A percentile compares a stretch with the other conserved stretches of the same genome.
Conservation (phyloP, 2,329 filamentous ascomycete genomes). For the Pezicula rhizophila region DNA sequence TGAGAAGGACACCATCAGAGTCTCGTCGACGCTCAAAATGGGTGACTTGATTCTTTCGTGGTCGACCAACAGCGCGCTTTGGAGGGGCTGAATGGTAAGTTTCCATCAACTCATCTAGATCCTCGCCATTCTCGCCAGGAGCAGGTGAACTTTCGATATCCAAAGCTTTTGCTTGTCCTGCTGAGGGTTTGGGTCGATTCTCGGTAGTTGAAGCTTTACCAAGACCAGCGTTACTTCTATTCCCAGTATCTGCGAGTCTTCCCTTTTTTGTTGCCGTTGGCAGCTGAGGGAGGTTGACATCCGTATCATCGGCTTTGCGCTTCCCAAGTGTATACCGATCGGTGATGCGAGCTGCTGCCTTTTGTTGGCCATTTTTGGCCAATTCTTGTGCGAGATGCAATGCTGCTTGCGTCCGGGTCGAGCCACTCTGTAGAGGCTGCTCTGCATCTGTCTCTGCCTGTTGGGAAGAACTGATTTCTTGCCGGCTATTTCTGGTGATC, state of each 20-base stretch:
- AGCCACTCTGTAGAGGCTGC: not conserved
- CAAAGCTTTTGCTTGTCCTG: too few relatives aligned
- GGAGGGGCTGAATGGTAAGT: not conserved
- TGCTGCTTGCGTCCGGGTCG: not conserved
- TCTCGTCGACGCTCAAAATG: not conserved
- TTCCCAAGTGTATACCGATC: not conserved
- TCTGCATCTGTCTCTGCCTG: not conserved
- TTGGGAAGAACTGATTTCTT: too few relatives aligned
- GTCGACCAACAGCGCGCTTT: not conserved
- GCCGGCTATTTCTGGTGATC: too few relatives aligned
- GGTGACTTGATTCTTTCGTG: not conserved
- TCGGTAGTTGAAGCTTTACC: too few relatives aligned
- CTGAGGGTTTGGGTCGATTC: too few relatives aligned
- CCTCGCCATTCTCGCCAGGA: too few relatives aligned
- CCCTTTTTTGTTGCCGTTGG: not conserved
- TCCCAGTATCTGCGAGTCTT: too few relatives aligned
- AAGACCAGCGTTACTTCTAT: too few relatives aligned
- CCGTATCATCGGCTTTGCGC: not conserved
- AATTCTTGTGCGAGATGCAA: not conserved
- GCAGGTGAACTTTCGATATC: too few relatives aligned
- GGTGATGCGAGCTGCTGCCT: not conserved
- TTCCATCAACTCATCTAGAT: too few relatives aligned
- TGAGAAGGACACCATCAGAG: conserved; percentile 4
- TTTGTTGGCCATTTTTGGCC: not conserved
- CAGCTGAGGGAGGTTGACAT: not conserved